Base-by-base conservation (phyloP, 345 rosid species). In the Salix dunnii region DNA sequence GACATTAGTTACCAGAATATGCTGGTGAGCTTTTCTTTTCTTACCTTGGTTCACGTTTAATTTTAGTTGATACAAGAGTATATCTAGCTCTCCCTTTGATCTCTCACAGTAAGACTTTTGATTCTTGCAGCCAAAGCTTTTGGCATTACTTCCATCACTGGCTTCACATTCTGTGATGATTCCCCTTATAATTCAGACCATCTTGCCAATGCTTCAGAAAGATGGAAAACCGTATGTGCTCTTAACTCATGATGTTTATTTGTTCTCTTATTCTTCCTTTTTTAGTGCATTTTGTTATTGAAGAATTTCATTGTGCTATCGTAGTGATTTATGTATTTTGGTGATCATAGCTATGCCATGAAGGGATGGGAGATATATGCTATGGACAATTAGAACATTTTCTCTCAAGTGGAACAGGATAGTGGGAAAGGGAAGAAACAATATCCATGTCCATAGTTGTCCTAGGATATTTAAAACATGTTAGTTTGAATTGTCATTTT, bases 161-260 rank as follows among this genome's bases (percentile, higher is more conserved):
- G 97, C 97, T 84, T 88, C 97, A 42, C 92, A 91, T 70, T 88
- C 88, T 68, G 86, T 86, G 72, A 92, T 94, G 97, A 79, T 90
- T 86, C 97, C 98, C 42, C 88, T 94, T 66, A 83, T 92, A 58
- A 85, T 94, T 85, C 97, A 92, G 81, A 89, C 92, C 67, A 84
- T 94, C 75, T 75, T 89, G 85, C 98, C 97, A 63, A 91, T 92
- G 95, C 85, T 94, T 81, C 90, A 81, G 76, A 90, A 84, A 83
- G 84, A 86, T 84, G 83, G 86, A 70, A 90, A 88, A 43, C 87
- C 80, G 97, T 94, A 86, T 60, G 97, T 84, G 61, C 83, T 35
- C 48, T 74, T 62, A 61, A 67, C 72, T 75, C 17, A 68, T 76
- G 20, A 73, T 67, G 71, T 62, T 18, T 77, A 38, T 27, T 70